Base-by-base conservation (phyloP, 805 yeast species). In the Yarrowia deformans region DNA sequence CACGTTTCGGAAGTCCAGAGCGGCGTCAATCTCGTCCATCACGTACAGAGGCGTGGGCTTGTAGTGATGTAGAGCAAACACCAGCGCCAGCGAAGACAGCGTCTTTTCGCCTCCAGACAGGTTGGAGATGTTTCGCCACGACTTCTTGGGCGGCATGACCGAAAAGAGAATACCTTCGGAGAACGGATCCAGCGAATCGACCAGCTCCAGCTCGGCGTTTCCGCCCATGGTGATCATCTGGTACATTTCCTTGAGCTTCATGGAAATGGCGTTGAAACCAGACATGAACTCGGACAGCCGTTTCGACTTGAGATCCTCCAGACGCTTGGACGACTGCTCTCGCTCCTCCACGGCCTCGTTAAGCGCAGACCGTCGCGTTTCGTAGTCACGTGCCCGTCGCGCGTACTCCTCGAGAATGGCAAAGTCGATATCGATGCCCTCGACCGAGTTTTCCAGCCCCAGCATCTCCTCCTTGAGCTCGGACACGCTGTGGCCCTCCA, bases 191-290 rank as follows among this genome's bases (percentile, higher is more conserved):
- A 94, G 84, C 71, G 97, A 90, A 76, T 95, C 99, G 19, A 93
- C 98, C 55, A 94, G 83, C 77, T 95, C 99, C 43, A 95, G 83
- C 77, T 95, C 99, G 0, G 99, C 99, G 81, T 94, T 95, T 42
- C 99, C 99, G 35, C 99, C 99, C 96, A 94, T 93, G 0, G 99
- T 95, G 71, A 95, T 95, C 96, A 95, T 91, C 76, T 93, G 97
- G 75, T 95, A 95, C 98, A 95, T 93, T 74, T 92, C 97, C 77
- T 94, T 95, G 72, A 95, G 84, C 8, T 97, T 90, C 77, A 88
- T 82, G 0, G 98, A 92, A 37, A 95, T 95, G 23, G 87, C 84
- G 72, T 88, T 86, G 80, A 96, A 95, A 0, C 99, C 99, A 71
- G 85, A 87, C 97, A 93, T 93, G 75, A 95, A 95, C 77, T 95